These are phyloP conservation scores for Wickerhamiella vanderwaltii DNA, from an alignment of 805 yeast species.

Conservation along the genomic window DNA sequence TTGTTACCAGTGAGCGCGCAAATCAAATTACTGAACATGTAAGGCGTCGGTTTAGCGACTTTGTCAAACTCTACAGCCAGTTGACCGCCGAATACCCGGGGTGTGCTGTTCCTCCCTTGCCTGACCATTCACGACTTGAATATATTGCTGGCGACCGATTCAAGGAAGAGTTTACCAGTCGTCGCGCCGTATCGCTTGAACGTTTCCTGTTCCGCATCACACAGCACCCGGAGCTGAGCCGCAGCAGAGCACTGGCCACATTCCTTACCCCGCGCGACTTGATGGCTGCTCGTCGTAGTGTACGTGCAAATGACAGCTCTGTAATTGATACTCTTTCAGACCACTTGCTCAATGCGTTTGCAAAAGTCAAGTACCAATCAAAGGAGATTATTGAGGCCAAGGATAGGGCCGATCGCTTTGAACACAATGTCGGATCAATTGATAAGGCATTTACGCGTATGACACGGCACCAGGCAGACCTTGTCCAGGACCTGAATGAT, in stretches of 20 bases:
- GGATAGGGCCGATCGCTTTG: conserved; percentile 71
- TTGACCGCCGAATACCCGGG: conserved; percentile 71
- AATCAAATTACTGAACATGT: conserved; percentile 29
- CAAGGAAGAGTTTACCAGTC: conserved; percentile 67
- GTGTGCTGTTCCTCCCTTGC: conserved; percentile 81
- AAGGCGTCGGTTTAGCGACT: conserved; percentile 79
- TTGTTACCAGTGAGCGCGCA: conserved; percentile 41
- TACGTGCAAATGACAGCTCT: conserved; percentile 26
- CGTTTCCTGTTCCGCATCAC: conserved; percentile 64
- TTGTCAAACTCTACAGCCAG: conserved; percentile 63
- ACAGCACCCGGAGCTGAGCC: conserved; percentile 57
- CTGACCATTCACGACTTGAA: conserved; percentile 82
- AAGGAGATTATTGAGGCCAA: conserved; percentile 73
- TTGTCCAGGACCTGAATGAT: conserved; percentile 59
- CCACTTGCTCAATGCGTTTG: conserved; percentile 85
- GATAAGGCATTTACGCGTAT: conserved; percentile 69
- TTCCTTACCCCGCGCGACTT: conserved; percentile 45
- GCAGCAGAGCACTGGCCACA: conserved; percentile 55
- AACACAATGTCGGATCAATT: conserved; percentile 66
- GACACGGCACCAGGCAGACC: conserved; percentile 56
- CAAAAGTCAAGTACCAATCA: conserved; percentile 49
- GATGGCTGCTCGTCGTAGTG: neutral
- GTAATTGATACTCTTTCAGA: conserved; percentile 77
- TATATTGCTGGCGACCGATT: conserved; percentile 91
- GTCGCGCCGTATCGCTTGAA: conserved; percentile 68